These are phyloP conservation scores for Nephelium lappaceum DNA, from an alignment of 345 rosid species.

Conservation along the genomic window DNA sequence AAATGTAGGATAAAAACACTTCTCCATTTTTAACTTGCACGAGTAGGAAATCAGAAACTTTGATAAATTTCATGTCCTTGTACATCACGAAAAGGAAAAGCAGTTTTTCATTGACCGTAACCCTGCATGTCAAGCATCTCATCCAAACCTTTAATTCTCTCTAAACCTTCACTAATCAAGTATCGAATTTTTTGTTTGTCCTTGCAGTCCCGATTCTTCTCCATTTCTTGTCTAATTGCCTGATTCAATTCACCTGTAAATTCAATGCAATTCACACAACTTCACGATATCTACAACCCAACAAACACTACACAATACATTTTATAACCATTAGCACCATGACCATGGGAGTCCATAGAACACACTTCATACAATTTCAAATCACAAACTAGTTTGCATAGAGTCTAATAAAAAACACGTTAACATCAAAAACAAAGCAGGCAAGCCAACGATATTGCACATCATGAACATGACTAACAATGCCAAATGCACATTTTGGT, in stretches of 20 bases:
- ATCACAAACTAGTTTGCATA: not conserved
- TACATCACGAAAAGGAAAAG: not conserved
- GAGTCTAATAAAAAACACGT: not conserved
- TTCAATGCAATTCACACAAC: conserved; percentile 16
- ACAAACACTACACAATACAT: not conserved
- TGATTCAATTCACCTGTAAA: conserved; percentile 60
- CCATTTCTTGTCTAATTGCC: conserved; percentile 72
- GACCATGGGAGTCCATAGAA: not conserved
- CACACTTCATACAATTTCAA: not conserved
- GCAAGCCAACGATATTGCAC: not conserved
- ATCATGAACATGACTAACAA: not conserved
- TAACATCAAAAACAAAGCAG: not conserved
- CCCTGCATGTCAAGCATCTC: conserved; percentile 96
- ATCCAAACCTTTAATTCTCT: conserved; percentile 67
- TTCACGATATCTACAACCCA: not conserved
- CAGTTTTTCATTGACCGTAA: conserved; percentile 26
- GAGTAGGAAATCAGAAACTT: not conserved
- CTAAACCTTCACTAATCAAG: conserved; percentile 76
- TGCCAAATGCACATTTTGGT: too few relatives aligned
- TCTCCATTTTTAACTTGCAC: not conserved
- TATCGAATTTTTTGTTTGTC: conserved; percentile 73
- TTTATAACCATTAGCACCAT: not conserved
- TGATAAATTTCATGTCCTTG: not conserved
- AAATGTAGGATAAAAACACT: not conserved
- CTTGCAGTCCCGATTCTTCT: conserved; percentile 57